phyloP scores from a whole-genome alignment of 805 yeast species.

The Wickerhamomyces rabaulensis region DNA sequence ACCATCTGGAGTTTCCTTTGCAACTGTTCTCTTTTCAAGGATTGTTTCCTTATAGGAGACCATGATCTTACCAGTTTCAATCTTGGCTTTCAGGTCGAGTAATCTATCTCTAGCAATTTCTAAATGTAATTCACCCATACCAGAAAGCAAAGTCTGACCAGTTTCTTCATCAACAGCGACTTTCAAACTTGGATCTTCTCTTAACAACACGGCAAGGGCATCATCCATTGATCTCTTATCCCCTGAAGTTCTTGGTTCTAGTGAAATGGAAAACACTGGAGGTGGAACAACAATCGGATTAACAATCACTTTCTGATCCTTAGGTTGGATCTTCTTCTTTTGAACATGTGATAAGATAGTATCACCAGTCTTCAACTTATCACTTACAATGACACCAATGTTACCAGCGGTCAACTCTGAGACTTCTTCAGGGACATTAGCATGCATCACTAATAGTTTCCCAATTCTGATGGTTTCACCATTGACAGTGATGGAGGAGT shows the following conservation, averaged over 20 bases:
- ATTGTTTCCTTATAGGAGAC: conserved; percentile 85
- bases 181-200: conserved; percentile 87
- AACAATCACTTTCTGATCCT: conserved; percentile 41
- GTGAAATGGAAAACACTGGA: conserved; percentile 81
- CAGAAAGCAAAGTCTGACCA: conserved; percentile 84
- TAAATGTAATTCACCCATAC: conserved; percentile 96
- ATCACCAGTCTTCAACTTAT: conserved; percentile 83
- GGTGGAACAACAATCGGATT: conserved; percentile 85
- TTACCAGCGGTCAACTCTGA: conserved; percentile 63
- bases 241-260: conserved; percentile 80
- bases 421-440: conserved; percentile 77
- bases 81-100: conserved; percentile 78
- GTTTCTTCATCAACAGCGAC: conserved; percentile 73
- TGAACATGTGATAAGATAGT: conserved; percentile 65
- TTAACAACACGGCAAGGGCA: conserved; percentile 58
- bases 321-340: conserved; percentile 44
- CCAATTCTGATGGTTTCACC: conserved; percentile 62
- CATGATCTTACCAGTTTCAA: conserved; percentile 75
- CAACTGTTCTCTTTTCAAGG: conserved; percentile 7
- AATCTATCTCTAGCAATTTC: conserved; percentile 82
- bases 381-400: conserved; percentile 69
- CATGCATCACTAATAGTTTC: conserved; percentile 78
- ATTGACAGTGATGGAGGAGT: conserved; percentile 61
- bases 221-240: conserved; percentile 71
- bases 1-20: conserved; percentile 19